Evolutionary conservation across 2,329 filamentous ascomycete genomes (phyloP).

Genomic region (Exophiala bonariae): DNA sequence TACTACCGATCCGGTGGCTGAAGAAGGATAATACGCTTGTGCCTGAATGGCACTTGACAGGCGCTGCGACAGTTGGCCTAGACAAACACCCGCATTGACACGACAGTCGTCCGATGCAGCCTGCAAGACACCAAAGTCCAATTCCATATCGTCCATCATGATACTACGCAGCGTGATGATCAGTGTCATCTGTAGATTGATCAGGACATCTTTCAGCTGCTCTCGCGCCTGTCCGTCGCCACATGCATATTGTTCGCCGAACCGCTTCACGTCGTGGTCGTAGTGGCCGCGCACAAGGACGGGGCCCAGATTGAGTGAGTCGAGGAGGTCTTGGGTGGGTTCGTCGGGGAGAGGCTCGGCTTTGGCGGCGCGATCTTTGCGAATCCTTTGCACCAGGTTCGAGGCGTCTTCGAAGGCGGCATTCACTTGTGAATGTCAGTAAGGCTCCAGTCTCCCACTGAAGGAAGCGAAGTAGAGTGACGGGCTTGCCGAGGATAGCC

Average conservation of each 20-base stretch:
- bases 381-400: slow-evolving; percentile 32
- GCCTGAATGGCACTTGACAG: slow-evolving; percentile 25
- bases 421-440: slow-evolving; percentile 27
- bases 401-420: slow-evolving; percentile 35
- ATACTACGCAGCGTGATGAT: slow-evolving; percentile 35
- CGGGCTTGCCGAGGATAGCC: no score
- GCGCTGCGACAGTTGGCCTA: slow-evolving; percentile 38
- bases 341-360: slow-evolving; percentile 16
- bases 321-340: slow-evolving; percentile 32
- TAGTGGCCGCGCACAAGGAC: slow-evolving; percentile 38
- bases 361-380: slow-evolving; percentile 13
- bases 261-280: slow-evolving; percentile 34
- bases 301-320: slow-evolving; percentile 37
- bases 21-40: slow-evolving; percentile 15
- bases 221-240: slow-evolving; percentile 40
- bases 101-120: slow-evolving; percentile 38
- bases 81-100: slow-evolving; percentile 35
- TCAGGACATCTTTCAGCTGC: slow-evolving; percentile 41
- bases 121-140: slow-evolving; percentile 36
- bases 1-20: slow-evolving; percentile 5
- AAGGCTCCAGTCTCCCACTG: background rate
- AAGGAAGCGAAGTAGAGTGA: no score
- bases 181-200: slow-evolving; percentile 37
- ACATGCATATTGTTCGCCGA: slow-evolving; percentile 36
- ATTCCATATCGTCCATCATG: slow-evolving; percentile 31